These are phyloP conservation scores for Cryptosporidium sp. DNA, from an alignment of 169 alveolate genomes.

Conservation along the genomic window DNA sequence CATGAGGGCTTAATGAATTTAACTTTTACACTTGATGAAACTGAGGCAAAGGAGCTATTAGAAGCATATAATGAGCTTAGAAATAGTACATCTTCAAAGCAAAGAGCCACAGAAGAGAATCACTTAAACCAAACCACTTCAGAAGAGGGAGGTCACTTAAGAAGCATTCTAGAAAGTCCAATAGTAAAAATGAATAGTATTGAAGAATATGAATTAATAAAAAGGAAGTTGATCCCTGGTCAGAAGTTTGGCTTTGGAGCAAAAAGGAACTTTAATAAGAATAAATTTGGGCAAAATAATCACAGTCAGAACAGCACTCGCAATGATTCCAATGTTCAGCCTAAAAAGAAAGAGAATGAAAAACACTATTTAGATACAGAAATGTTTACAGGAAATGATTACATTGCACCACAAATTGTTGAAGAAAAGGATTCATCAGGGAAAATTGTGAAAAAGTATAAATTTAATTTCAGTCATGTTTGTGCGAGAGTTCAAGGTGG, in stretches of 20 bases:
- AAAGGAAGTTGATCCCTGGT: constrained; percentile 24
- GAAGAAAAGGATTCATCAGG: constrained; percentile 60
- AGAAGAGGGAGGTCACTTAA: constrained; percentile 18
- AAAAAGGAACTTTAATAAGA: neutral
- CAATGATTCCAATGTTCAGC: neutral
- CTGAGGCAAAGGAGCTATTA: constrained; percentile 32
- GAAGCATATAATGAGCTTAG: constrained; percentile 72
- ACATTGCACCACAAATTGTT: constrained; percentile 46
- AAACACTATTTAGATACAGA: constrained; percentile 45
- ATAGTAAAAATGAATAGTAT: constrained; percentile 14
- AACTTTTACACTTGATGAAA: constrained; percentile 50
- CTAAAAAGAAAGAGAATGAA: constrained; percentile 2
- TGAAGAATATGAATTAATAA: constrained; percentile 14
- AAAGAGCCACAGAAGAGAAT: constrained; percentile 40
- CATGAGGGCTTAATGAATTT: constrained; percentile 73
- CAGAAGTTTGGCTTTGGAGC: constrained; percentile 48
- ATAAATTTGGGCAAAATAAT: neutral
- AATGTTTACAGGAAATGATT: constrained; percentile 56
- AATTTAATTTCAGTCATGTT: constrained; percentile 61
- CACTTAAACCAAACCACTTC: neutral
- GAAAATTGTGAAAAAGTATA: constrained; percentile 11
- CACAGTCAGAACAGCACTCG: neutral
- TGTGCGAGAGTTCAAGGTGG: constrained; percentile 77
- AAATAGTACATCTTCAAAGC: constrained; percentile 66
- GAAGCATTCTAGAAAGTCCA: constrained; percentile 49